Base-by-base conservation (phyloP, 192 early-diverging fungal species). In the Entomortierella beljakovae region DNA sequence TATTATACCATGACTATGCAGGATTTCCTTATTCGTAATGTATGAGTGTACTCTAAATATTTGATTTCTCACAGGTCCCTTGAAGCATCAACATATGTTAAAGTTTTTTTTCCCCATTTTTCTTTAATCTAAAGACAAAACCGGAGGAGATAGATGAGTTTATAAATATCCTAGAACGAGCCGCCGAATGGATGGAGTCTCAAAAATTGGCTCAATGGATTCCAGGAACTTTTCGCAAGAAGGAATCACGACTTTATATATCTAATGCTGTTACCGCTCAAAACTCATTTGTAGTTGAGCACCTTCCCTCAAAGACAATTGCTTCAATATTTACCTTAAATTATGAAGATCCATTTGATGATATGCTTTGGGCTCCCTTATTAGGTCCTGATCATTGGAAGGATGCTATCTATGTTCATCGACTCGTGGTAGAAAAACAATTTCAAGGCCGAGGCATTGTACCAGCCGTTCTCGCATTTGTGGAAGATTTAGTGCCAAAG, bases 111-210 rank as follows among this genome's bases (percentile, higher is more conserved):
- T 26, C 37, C 0, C 22, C 34, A 31, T 46, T 38, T 42, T 46
- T 22, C 2, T 32, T 23, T 32, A 1, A 37, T 60, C 22, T 49
- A 48, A 40, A 76, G 64, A 76, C 72, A 18, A 42, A 48, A 11
- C 72, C 59, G 0, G 64, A 76, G 9, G 72, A 79, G 33, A 50
- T 79, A 11, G 67, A 79, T 0, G 56, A 58, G 18, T 70, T 65
- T 34, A 70, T 65, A 31, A 63, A 79, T n/a, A 57, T 79, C 62
- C 75, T 79, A 0, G 75, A 79, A 34, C 75, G 75, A 0, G 75
- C 75, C 3, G 75, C 75, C 33, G 61, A 63, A 26, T 79, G 75
- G 75, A 79, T 79, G 75, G 67, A 79, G 22, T 68, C 75, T 22
- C 65, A 70, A 15, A 63, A 64, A 25, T 51, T 79, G 3, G 29